These are phyloP conservation scores for Telopea speciosissima DNA, from an alignment of 177 flowering plant species.

Conservation along the genomic window DNA sequence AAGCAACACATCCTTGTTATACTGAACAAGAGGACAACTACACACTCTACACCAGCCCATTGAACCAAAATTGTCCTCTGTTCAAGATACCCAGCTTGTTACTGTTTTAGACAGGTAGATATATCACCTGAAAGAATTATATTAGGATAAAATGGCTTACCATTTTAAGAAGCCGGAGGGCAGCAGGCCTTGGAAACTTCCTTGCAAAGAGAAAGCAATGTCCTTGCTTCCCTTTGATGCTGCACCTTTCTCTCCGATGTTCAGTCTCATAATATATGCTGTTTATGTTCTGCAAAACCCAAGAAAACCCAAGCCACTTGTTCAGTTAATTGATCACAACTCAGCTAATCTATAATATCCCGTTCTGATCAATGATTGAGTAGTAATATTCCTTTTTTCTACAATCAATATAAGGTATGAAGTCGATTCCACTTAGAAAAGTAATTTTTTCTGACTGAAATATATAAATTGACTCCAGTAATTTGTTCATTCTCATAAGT, in stretches of 20 bases:
- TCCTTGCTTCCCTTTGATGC: slow-evolving; percentile 70
- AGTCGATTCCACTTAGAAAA: not conserved
- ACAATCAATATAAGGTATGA: too few species aligned
- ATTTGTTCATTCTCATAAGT: too few species aligned
- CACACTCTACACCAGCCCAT: not conserved
- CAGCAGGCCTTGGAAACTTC: slow-evolving; percentile 89
- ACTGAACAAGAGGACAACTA: not conserved
- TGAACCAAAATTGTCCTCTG: not conserved
- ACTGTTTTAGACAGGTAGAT: not conserved
- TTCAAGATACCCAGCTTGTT: not conserved
- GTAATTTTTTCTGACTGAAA: not conserved
- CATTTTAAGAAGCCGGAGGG: slow-evolving; percentile 66
- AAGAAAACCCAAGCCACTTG: not conserved
- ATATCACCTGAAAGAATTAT: not conserved
- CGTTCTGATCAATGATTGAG: not conserved
- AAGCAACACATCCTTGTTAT: not conserved
- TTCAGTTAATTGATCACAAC: not conserved
- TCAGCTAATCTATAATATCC: not conserved
- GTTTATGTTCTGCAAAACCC: slow-evolving; percentile 53
- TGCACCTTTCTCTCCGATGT: slow-evolving; percentile 89
- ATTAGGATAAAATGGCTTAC: slow-evolving; percentile 24
- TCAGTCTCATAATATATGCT: slow-evolving; percentile 83
- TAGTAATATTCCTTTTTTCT: too few species aligned
- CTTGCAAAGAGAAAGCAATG: slow-evolving; percentile 88
- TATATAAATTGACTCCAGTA: not conserved